Evolutionary conservation across 192 early-diverging fungal species (phyloP), one percentile per base, ranked within the genome.

Genomic region (Allomyces macrogynus): DNA sequence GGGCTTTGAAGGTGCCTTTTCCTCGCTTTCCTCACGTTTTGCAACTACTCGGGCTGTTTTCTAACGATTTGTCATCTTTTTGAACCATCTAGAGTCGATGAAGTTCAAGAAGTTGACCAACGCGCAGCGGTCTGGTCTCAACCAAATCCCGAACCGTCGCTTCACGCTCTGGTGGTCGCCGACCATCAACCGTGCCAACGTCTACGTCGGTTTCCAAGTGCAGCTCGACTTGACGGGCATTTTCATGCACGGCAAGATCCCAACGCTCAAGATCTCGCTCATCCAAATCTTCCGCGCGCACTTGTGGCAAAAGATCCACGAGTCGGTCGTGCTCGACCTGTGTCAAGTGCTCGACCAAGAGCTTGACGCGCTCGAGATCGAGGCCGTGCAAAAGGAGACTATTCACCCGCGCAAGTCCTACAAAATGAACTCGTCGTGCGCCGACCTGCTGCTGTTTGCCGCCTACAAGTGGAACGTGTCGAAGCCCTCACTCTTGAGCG

Each of bases 171-270:
- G 95, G 95, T 99, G 95, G 95, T 91, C 88, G 43, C 92, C 92
- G 5, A 99, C 95, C 8, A 95, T 99, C 72, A 99, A 99, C 73
- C 85, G 92, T 67, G 88, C 90, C 40, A 95, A 99, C 73, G 95
- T 99, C 22, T 99, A 99, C 71, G 91, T 99, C 63, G 95, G 95
- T 77, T 99, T 99, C 92, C 92, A 97, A 76, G 93, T 97, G 67
- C 95, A 99, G 77, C 80, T 99, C 60, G 95, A 99, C 84, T 80
- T 99, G 73, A 99, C 95, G 9, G 95, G 95, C 74, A 99, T 99
- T 62, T 99, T 97, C 71, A 99, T 99, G 95, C 93, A 99, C 77
- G 95, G 95, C 68, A 99, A 99, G 77, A 93, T 99, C 69, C 95
- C 95, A 18, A 99, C 95, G 1, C 81, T 99, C 9, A 99, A 99